phyloP scores from a whole-genome alignment of 2,329 filamentous ascomycete genomes.

The Dryadomyces quercus-mongolicae region DNA sequence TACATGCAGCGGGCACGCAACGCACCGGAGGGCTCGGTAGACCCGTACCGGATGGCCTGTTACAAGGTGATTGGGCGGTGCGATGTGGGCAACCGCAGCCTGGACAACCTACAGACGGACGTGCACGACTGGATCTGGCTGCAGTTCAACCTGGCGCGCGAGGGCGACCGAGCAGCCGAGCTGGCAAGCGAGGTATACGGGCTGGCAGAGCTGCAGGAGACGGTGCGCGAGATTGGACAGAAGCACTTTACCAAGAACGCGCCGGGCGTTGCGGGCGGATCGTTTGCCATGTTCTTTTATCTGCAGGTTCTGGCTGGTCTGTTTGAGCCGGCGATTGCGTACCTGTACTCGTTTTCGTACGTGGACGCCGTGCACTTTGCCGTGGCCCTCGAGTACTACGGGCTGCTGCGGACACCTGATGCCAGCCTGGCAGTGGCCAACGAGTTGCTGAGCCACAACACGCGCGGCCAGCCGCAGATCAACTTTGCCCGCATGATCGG shows the following conservation, averaged over 20 bases:
- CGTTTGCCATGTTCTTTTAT: constrained; percentile 86
- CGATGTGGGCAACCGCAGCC: constrained; percentile 50
- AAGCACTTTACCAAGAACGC: constrained; percentile 79
- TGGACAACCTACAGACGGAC: constrained; percentile 51
- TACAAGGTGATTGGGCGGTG: constrained; percentile 92
- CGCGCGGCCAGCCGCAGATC: constrained; percentile 63
- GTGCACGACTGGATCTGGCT: constrained; percentile 64
- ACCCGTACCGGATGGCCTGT: constrained; percentile 92
- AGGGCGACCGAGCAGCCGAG: constrained; percentile 50
- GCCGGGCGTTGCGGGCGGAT: constrained; percentile 60
- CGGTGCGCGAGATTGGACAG: constrained; percentile 77
- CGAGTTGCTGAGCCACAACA: constrained; percentile 56
- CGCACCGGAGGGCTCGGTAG: constrained; percentile 73
- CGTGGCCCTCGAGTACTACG: constrained; percentile 79
- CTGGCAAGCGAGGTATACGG: constrained; percentile 55
- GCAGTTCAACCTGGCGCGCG: constrained; percentile 56
- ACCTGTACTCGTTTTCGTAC: constrained; percentile 84
- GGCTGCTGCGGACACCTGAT: constrained; percentile 76
- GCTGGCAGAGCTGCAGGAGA: constrained; percentile 58
- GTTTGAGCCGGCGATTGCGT: constrained; percentile 88
- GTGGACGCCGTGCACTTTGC: constrained; percentile 92
- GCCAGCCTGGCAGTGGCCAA: constrained; percentile 51
- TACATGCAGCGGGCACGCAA: constrained; percentile 78
- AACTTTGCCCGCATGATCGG: constrained; percentile 92
- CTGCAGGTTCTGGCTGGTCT: constrained; percentile 81